Base-by-base conservation (phyloP, 768 basidiomycete species). In the Lactifluus hygrophoroides region DNA sequence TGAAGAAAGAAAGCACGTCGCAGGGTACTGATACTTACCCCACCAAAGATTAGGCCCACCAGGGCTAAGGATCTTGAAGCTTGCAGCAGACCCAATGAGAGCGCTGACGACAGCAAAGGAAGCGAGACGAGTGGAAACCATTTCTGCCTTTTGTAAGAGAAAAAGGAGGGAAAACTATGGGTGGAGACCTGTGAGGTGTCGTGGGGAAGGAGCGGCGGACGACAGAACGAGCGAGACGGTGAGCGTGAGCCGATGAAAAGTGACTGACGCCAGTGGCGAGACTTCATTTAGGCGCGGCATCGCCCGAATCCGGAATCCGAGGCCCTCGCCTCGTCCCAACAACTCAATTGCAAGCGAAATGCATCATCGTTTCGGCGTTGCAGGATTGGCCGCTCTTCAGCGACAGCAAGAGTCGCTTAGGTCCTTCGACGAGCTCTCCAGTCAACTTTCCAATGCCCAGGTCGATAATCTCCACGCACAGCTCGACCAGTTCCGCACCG, bases 301-400 rank as follows among this genome's bases (percentile, higher is more conserved):
- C 13, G 14, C 16, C 56, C 56, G 56, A 32, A 32, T 32, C 32
- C n/a, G n/a, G n/a, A n/a, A n/a, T n/a, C n/a, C n/a, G n/a, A n/a
- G n/a, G n/a, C n/a, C n/a, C n/a, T n/a, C n/a, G n/a, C n/a, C n/a
- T n/a, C n/a, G n/a, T n/a, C n/a, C n/a, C n/a, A n/a, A n/a, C n/a
- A n/a, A n/a, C n/a, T n/a, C n/a, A n/a, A n/a, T n/a, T n/a, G n/a
- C n/a, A n/a, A n/a, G n/a, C n/a, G n/a, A n/a, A n/a, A n/a, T n/a
- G n/a, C n/a, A n/a, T n/a, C 82, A 86, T 69, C 76, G 89, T 61
- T 76, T 80, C 2, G 82, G 90, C 57, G 91, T 93, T 23, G 90
- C 85, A 48, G 94, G 94, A 1, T 75, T 95, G 17, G 90, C 91
- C 3, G 94, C 90, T 10, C 88, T 98, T 57, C 88, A 93, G 56